Conservation (phyloP, 2,329 filamentous ascomycete species). For the Talaromyces verruculosus region DNA sequence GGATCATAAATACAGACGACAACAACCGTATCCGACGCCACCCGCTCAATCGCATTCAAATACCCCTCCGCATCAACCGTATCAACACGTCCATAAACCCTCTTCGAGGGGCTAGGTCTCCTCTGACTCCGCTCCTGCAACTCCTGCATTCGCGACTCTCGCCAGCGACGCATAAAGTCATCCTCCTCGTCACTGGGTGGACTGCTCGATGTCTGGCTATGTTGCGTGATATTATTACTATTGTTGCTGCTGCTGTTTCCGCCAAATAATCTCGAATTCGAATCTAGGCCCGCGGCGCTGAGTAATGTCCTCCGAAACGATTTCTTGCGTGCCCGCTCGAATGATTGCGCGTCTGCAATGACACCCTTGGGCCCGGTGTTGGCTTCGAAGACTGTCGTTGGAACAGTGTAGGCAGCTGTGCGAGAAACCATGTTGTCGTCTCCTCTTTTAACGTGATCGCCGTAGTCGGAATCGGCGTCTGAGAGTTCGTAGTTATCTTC, state of each 20-base stretch:
- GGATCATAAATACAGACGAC: conserved; percentile 93
- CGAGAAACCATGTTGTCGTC: conserved; percentile 38
- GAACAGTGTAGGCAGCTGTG: conserved; percentile 43
- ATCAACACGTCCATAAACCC: conserved; percentile 76
- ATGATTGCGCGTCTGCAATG: conserved; percentile 53
- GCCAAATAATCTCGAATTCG: conserved; percentile 24
- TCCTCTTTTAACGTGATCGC: conserved; percentile 35
- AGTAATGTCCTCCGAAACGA: conserved; percentile 49
- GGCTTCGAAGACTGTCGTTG: conserved; percentile 48
- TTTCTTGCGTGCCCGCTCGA: conserved; percentile 49
- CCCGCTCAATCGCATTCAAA: conserved; percentile 93
- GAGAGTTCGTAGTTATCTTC: conserved; percentile 34
- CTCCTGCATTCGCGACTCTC: conserved; percentile 75
- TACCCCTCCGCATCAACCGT: conserved; percentile 88
- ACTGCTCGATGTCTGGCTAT: conserved; percentile 10
- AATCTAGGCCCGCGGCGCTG: conserved; percentile 36
- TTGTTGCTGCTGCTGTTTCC: conserved; percentile 21
- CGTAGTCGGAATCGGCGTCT: conserved; percentile 35
- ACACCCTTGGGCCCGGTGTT: conserved; percentile 55
- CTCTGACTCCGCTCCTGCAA: conserved; percentile 67
- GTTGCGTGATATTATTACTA: conserved; percentile 21
- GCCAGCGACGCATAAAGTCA: conserved; percentile 79
- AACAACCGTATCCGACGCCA: conserved; percentile 74
- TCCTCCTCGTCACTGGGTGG: conserved; percentile 60
- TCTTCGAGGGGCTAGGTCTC: conserved; percentile 72